These are phyloP conservation scores for Phytopythium helicoides DNA, from an alignment of 352 stramenopile species.

Conservation along the genomic window DNA sequence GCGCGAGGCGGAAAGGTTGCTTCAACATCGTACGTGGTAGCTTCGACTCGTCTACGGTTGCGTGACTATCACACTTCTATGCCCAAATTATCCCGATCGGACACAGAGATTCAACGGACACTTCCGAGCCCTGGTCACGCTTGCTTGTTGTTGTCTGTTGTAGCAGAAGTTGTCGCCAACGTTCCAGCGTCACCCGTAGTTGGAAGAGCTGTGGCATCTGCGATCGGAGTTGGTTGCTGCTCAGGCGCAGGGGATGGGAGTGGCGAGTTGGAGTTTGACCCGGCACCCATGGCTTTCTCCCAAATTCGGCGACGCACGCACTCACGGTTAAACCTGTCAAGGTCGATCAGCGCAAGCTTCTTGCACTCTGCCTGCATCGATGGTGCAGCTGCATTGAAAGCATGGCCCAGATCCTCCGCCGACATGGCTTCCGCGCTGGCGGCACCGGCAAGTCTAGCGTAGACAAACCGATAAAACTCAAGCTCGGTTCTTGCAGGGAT, in stretches of 20 bases:
- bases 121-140: no score
- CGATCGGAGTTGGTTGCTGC: no score
- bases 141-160: no score
- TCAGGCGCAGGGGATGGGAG: neutral
- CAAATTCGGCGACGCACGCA: conserved; percentile 54
- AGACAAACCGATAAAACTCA: conserved; percentile 42
- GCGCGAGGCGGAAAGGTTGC: neutral
- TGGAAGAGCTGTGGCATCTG: no score
- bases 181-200: no score
- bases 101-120: no score
- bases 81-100: no score
- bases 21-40: no score
- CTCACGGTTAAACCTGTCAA: conserved; percentile 61
- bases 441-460: conserved; percentile 7
- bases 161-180: no score
- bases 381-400: conserved; percentile 24
- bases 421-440: conserved; percentile 6
- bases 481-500: conserved; percentile 27
- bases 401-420: conserved; percentile 22
- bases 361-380: conserved; percentile 38
- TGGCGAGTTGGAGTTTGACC: neutral
- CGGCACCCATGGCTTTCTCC: conserved; percentile 43
- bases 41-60: no score
- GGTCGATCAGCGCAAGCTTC: conserved; percentile 39
- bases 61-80: no score